Base-by-base conservation (phyloP, 805 yeast genomes). In the Yarrowia sp. region DNA sequence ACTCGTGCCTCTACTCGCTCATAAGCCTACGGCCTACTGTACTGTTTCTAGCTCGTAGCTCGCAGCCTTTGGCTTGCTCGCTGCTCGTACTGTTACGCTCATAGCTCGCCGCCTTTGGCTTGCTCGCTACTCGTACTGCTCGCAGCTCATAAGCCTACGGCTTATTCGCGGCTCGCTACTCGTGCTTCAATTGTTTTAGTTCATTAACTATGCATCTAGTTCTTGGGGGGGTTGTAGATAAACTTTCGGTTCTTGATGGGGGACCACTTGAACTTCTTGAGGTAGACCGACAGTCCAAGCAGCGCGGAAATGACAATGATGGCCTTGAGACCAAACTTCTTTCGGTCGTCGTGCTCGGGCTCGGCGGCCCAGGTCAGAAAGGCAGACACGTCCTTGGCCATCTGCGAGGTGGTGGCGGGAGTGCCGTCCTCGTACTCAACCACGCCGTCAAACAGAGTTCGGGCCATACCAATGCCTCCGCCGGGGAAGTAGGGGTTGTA, bases 401-500 rank as follows among this genome's bases (percentile, higher is more conserved):
- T 93, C 85, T 95, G 99, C 69, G 98, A 89, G 72, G 98, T 90
- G 68, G 98, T 88, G 68, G 99, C 98, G 70, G 97, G 97, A 70
- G 99, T 95, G 78, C 99, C 99, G 80, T 95, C 99, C 81, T 95
- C 99, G 82, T 88, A 95, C 85, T 95, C 99, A 73, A 95, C 99
- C 78, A 95, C 85, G 73, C 91, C 99, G 79, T 95, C 99, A 75
- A 93, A 95, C 80, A 95, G 85, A 70, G 94, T 98, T 84, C 99
- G 91, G 79, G 91, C 98, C 99, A 95, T 95, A 75, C 97, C 99
- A 84, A 95, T 94, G 52, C 98, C 86, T 74, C 99, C 98, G 83
- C 98, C 98, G 80, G 99, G 98, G 97, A 95, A 95, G 86, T 95
- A 95, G 78, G 99, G 99, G 87, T 95, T 95, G 84, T 95, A 95